Conservation (phyloP, 345 rosid genomes). For the Populus nigra region DNA sequence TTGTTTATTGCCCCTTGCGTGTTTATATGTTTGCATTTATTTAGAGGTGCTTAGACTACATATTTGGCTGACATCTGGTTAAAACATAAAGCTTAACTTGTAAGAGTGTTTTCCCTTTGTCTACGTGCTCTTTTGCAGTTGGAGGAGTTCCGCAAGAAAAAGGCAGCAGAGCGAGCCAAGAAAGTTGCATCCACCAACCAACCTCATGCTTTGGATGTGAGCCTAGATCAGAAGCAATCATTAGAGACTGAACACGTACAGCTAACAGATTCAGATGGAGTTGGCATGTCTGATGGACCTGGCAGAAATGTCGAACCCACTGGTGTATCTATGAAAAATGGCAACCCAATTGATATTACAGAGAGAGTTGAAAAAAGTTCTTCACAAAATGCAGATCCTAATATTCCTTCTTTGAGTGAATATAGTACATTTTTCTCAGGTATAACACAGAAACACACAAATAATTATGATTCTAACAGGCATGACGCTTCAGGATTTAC, state of each 20-base stretch:
- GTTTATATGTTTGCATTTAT: too few species aligned
- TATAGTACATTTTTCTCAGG: slow-evolving; percentile 32
- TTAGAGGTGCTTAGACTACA: too few species aligned
- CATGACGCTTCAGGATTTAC: slow-evolving; percentile 33
- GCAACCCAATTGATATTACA: slow-evolving; percentile 12
- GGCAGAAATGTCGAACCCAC: slow-evolving; percentile 22
- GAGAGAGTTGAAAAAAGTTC: slow-evolving; percentile 32
- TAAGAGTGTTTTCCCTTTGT: neutral
- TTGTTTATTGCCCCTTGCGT: too few species aligned
- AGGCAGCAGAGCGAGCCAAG: slow-evolving; percentile 82
- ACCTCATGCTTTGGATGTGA: slow-evolving; percentile 37
- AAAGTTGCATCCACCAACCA: slow-evolving; percentile 47
- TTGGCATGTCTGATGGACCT: slow-evolving; percentile 42
- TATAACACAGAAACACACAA: slow-evolving; percentile 23
- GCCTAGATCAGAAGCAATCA: slow-evolving; percentile 33
- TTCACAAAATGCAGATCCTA: slow-evolving; percentile 22
- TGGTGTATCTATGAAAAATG: slow-evolving; percentile 18
- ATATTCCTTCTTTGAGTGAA: slow-evolving; percentile 29
- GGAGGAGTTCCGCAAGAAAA: slow-evolving; percentile 96
- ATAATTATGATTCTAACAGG: slow-evolving; percentile 29
- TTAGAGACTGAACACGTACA: slow-evolving; percentile 34
- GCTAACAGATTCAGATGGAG: slow-evolving; percentile 49
- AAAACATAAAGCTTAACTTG: too few species aligned
- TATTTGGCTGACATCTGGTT: too few species aligned
- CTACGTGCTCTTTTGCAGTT: slow-evolving; percentile 43